Conservation (phyloP, 768 basidiomycete genomes). For the Floccularia luteovirens region DNA sequence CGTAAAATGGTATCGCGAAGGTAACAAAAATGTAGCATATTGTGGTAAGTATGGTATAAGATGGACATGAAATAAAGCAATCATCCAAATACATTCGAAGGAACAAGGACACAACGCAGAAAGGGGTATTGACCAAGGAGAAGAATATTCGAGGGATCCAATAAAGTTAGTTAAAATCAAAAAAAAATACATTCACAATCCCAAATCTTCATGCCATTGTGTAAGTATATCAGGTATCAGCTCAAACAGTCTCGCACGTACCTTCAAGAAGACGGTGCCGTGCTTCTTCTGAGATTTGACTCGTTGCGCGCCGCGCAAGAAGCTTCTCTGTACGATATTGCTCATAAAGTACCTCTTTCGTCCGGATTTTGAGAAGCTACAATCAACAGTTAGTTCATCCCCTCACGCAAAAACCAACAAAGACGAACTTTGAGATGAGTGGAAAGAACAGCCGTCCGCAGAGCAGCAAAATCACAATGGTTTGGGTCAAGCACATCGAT, state of each 20-base stretch:
- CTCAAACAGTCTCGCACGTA: slow-evolving; percentile 19
- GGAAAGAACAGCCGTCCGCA: slow-evolving; percentile 78
- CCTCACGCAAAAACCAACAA: slow-evolving; percentile 1
- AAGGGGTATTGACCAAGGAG: not conserved
- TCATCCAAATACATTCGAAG: too few relatives aligned
- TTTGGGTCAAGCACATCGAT: slow-evolving; percentile 80
- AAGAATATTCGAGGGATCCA: slow-evolving; percentile 1
- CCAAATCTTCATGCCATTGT: slow-evolving; percentile 8
- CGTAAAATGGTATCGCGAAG: too few relatives aligned
- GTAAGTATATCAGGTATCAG: not conserved
- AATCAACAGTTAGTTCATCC: slow-evolving; percentile 1
- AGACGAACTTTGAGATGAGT: slow-evolving; percentile 74
- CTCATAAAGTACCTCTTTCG: slow-evolving; percentile 89
- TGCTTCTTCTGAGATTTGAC: slow-evolving; percentile 69
- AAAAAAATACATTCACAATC: slow-evolving; percentile 9
- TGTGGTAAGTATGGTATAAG: too few relatives aligned
- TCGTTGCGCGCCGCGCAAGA: slow-evolving; percentile 77
- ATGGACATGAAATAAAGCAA: too few relatives aligned
- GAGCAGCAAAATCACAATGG: slow-evolving; percentile 83
- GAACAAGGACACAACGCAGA: too few relatives aligned
- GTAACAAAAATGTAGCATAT: too few relatives aligned
- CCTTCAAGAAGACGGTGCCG: slow-evolving; percentile 69
- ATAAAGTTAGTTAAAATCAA: slow-evolving; percentile 15
- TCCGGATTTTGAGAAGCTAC: slow-evolving; percentile 75
- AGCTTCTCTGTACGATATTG: slow-evolving; percentile 89